A percentile compares a stretch with the other conserved stretches of the same genome.
Evolutionary conservation across 345 rosid species (phyloP).

Genomic region (Euphorbia tirucalli): DNA sequence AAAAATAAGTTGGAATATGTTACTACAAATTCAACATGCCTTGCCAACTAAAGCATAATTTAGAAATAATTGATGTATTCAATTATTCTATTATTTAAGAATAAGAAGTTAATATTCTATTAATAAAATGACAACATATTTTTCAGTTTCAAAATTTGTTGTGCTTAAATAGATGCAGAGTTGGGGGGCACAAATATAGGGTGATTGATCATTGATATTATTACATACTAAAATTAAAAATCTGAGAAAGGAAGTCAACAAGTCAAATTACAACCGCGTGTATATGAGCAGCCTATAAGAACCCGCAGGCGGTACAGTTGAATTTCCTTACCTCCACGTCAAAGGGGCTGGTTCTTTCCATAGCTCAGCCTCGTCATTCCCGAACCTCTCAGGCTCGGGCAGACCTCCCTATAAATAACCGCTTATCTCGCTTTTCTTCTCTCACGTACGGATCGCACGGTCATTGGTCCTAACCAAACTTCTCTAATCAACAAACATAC

Average conservation of each 20-base stretch:
- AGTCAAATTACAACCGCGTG: slow-evolving; percentile 5
- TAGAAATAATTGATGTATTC: too few relatives aligned
- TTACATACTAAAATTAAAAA: too few relatives aligned
- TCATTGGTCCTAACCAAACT: background rate
- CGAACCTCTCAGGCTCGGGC: slow-evolving; percentile 14
- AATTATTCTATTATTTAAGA: too few relatives aligned
- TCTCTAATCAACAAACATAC: background rate
- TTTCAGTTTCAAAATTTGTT: too few relatives aligned
- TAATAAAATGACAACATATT: too few relatives aligned
- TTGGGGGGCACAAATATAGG: background rate
- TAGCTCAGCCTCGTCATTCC: slow-evolving; percentile 8
- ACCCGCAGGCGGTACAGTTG: slow-evolving; percentile 19
- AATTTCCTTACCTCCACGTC: background rate
- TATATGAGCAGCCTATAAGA: slow-evolving; percentile 22
- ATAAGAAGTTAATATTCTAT: too few relatives aligned
- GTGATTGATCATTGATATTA: too few relatives aligned
- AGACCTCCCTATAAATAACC: slow-evolving; percentile 13
- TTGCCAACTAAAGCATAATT: too few relatives aligned
- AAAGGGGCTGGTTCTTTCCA: slow-evolving; percentile 20
- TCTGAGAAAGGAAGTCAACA: slow-evolving; percentile 4
- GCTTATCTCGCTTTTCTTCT: background rate
- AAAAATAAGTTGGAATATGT: too few relatives aligned
- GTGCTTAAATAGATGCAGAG: background rate
- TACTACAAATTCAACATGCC: too few relatives aligned
- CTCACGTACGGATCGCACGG: background rate